A percentile compares a stretch with the other conserved stretches of the same genome.
Evolutionary conservation across 345 rosid species (phyloP).

Genomic region (Capsella bursapastoris): DNA sequence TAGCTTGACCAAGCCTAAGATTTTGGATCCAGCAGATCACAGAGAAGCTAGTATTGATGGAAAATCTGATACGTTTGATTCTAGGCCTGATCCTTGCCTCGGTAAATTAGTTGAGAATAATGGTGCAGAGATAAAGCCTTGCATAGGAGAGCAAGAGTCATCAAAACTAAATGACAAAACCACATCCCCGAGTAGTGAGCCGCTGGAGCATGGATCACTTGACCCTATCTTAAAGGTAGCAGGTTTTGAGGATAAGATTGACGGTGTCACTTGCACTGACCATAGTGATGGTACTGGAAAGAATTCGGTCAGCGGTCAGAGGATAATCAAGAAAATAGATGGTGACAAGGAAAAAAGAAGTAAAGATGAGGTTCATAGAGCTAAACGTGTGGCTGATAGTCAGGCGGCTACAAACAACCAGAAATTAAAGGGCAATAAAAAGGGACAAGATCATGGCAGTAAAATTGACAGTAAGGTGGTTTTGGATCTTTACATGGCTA

Average conservation of each 20-base stretch:
- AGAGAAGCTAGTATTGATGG: conserved; percentile 48
- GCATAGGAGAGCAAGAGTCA: conserved; percentile 46
- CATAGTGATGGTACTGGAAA: conserved; percentile 42
- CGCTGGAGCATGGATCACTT: conserved; percentile 43
- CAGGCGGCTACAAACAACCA: conserved; percentile 41
- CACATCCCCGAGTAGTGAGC: conserved; percentile 44
- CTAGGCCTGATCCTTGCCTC: conserved; percentile 50
- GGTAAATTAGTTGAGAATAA: conserved; percentile 47
- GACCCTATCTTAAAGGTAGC: conserved; percentile 46
- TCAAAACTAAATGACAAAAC: conserved; percentile 52
- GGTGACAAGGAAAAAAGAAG: conserved; percentile 38
- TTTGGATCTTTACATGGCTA: conserved; percentile 42
- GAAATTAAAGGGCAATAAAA: conserved; percentile 48
- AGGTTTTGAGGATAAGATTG: conserved; percentile 40
- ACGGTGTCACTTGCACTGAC: conserved; percentile 42
- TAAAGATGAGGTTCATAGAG: conserved; percentile 46
- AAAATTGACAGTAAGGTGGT: conserved; percentile 40
- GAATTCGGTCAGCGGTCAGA: conserved; percentile 47
- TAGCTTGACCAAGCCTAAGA: conserved; percentile 52
- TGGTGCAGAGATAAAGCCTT: conserved; percentile 57
- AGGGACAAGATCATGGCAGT: conserved; percentile 43
- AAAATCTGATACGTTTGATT: conserved; percentile 44
- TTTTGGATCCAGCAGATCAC: conserved; percentile 45
- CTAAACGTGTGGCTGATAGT: conserved; percentile 47
- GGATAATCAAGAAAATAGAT: conserved; percentile 45